Evolutionary conservation across 441 rosid genomes (phyloP), one percentile per base, ranked within the genome.

Genomic region (Populus trichocarpa): DNA sequence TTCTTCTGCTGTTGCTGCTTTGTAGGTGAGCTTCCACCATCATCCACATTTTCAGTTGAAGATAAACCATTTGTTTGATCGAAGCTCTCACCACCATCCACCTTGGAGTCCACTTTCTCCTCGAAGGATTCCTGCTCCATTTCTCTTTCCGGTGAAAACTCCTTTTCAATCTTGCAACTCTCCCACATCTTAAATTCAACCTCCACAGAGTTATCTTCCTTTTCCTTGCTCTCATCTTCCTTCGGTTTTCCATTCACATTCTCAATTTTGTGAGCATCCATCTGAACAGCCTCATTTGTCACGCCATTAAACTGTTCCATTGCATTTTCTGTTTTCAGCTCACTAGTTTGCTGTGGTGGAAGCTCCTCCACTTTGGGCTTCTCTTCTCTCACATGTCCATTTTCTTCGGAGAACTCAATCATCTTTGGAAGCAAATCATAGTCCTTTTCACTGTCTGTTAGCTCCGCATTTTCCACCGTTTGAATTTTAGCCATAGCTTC

Each of bases 141-240:
- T 82, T 89, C 94, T 84, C 92, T 85, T 22, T 86, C 95, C 0
- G 95, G 93, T 20, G 94, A 92, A 70, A 90, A 89, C 80, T 96
- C 99, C 96, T 91, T 96, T 80, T 94, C 98, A 70, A 92, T 90
- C 82, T 90, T 92, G 91, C 97, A 94, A 87, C 97, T 92, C 83
- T 96, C 97, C 98, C 95, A 92, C 98, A 94, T 92, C 81, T 92
- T 94, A 77, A 83, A 92, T 75, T 91, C 93, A 30, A 80, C 90
- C 79, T 91, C 93, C n/a, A 86, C 92, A 1, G 98, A 87, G 76
- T 94, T 91, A 67, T 88, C 93, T 69, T 90, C 89, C 79, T 88
- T 88, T 77, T 84, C 83, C 75, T 88, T 83, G 75, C 67, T 77
- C 81, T 84, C 81, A 64, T 77, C 88, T 77, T 87, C 88, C 81